Evolutionary conservation across 202 grass and related monocot species (phyloP).

Genomic region (Hordeum pubiflorum): DNA sequence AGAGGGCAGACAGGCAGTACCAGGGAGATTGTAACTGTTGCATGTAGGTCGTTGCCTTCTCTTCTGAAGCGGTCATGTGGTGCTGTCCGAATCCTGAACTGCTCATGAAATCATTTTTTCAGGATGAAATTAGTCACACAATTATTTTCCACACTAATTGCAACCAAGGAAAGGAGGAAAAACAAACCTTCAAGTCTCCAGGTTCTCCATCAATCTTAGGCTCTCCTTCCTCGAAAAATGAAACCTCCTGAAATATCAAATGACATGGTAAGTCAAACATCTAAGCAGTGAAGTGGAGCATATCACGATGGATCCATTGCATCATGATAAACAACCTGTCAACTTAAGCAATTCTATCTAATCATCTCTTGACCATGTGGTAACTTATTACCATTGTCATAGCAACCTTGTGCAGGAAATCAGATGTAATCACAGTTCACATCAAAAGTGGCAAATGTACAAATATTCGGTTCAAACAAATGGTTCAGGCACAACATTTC

Average conservation of each 20-base stretch:
- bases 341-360: neutral
- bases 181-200: conserved; percentile 90
- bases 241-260: conserved; percentile 64
- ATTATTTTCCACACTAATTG: neutral
- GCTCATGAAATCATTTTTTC: conserved; percentile 33
- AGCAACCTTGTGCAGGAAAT: neutral
- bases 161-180: conserved; percentile 7
- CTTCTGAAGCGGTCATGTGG: conserved; percentile 74
- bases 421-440: neutral
- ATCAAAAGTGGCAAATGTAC: neutral
- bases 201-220: conserved; percentile 94
- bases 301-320: neutral
- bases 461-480: neutral
- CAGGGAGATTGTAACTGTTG: conserved; percentile 75
- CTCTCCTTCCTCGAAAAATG: conserved; percentile 95
- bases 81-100: conserved; percentile 88
- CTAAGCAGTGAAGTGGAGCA: neutral
- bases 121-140: conserved; percentile 13
- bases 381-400: neutral
- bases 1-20: conserved; percentile 27
- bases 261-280: neutral
- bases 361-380: neutral
- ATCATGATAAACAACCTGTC: neutral
- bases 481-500: neutral
- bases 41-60: conserved; percentile 86